phyloP scores from a whole-genome alignment of 2,329 filamentous ascomycete genomes.

The Clarireedia paspali region DNA sequence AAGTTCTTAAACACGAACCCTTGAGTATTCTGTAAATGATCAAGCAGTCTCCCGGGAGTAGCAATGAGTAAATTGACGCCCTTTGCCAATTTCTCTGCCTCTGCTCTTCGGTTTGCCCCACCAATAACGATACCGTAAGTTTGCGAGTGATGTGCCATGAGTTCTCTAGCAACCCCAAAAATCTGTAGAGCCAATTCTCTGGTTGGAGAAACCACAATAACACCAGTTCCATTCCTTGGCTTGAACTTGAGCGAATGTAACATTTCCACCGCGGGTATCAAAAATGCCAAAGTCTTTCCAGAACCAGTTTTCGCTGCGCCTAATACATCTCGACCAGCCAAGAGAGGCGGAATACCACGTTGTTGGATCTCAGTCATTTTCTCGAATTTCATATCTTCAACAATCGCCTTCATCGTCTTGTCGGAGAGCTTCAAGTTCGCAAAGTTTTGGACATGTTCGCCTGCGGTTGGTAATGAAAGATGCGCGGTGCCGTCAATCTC shows the following conservation, averaged over 20 bases:
- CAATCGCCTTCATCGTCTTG: conserved; percentile 79
- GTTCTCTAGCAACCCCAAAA: conserved; percentile 86
- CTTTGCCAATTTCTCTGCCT: conserved; percentile 89
- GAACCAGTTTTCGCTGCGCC: conserved; percentile 94
- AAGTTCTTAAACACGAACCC: conserved; percentile 89
- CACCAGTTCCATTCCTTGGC: conserved; percentile 86
- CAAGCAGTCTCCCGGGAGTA: conserved; percentile 84
- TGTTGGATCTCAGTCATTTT: conserved; percentile 95
- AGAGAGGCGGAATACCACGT: conserved; percentile 75
- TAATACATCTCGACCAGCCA: conserved; percentile 86
- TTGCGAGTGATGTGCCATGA: conserved; percentile 89
- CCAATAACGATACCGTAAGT: conserved; percentile 96
- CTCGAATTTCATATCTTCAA: conserved; percentile 80
- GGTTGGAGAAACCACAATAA: conserved; percentile 87
- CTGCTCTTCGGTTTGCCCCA: conserved; percentile 81
- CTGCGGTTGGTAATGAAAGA: conserved; percentile 16
- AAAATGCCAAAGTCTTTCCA: conserved; percentile 90
- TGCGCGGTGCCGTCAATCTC: conserved; percentile 17
- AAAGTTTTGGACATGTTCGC: conserved; percentile 19
- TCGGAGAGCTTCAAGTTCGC: conserved; percentile 72
- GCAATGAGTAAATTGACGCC: conserved; percentile 93
- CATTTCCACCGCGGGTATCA: conserved; percentile 93
- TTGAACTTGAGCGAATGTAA: conserved; percentile 86
- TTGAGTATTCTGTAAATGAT: conserved; percentile 88
- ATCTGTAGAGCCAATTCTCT: conserved; percentile 93